Base-by-base conservation (phyloP, 352 stramenopile species). In the Pythium scleroteichum region DNA sequence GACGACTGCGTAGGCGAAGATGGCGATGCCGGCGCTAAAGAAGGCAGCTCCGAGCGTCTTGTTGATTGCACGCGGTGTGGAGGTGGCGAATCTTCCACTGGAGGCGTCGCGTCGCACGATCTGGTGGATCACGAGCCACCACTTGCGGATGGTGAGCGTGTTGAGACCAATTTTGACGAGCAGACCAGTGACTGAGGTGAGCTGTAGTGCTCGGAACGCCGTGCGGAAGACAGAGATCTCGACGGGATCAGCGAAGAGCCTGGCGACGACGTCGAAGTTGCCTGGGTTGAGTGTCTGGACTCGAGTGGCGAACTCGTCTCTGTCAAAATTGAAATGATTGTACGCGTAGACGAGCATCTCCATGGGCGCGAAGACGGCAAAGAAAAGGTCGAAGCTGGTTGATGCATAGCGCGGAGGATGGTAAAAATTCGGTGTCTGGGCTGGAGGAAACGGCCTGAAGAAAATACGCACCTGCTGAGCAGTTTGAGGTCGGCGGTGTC, bases 381-480 rank as follows among this genome's bases (percentile, higher is more conserved):
- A 85, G 35, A 85, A 83, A 38, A 85, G 26, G 19, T 85, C 72
- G 35, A 82, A 85, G 5, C 68, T 81, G 44, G 14, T 48, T 24
- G 44, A 17, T 51, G 44, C 13, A 20, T 24, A 33, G 14, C 24
- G n/a, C n/a, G n/a, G n/a, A n/a, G n/a, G n/a, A n/a, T 14, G 10
- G 20, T 51, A 4, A 51, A 22, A 51, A 8, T 48, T 48, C 8
- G 44, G 24, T n/a, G 10, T 51, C 5, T 44, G 38, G 16, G 38
- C 6, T 13, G 13, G 14, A 10, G 5, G 29, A 35, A 10, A 35
- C 29, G 10, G 29, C 10, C 29, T 10, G 29, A 35, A n/a, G n/a
- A n/a, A n/a, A n/a, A n/a, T n/a, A 39, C 33, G 14, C 16, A 44
- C 38, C 38, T 44, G 38, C 38, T 44, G 17, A 44, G 17, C 17